Percentiles rank a stretch among this genome's conserved stretches.
Evolutionary conservation across 805 yeast genomes (phyloP).

Genomic region (Candida krabiensis): DNA sequence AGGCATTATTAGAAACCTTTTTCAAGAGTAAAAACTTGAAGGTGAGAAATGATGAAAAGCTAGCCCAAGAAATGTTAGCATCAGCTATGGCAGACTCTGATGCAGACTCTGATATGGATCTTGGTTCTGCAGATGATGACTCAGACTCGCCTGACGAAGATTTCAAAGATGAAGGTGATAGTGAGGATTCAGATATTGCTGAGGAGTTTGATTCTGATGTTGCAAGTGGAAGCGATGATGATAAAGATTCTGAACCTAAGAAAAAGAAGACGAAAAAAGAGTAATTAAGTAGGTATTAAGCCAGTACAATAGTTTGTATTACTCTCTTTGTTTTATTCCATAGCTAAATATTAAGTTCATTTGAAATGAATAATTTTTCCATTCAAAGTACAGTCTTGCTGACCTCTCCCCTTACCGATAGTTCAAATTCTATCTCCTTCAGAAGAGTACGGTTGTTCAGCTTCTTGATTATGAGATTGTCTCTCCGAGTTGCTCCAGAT

Average conservation of each 20-base stretch:
- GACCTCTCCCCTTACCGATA: conserved; percentile 15
- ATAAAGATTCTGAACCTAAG: conserved; percentile 25
- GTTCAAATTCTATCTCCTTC: conserved; percentile 18
- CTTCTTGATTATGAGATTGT: conserved; percentile 11
- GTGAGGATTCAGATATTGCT: conserved; percentile 56
- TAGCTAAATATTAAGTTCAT: too few relatives aligned
- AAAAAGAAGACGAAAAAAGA: conserved; percentile 28
- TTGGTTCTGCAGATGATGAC: conserved; percentile 82
- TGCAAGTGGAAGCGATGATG: conserved; percentile 27
- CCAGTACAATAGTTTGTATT: too few relatives aligned
- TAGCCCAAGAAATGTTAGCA: conserved; percentile 78
- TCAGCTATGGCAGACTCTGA: conserved; percentile 67
- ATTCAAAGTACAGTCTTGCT: conserved; percentile 10
- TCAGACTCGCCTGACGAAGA: conserved; percentile 84
- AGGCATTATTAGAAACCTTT: conserved; percentile 70
- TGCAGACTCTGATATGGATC: conserved; percentile 55
- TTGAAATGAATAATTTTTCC: too few relatives aligned
- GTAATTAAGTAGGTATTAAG: conserved; percentile 1
- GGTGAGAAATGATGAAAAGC: conserved; percentile 86
- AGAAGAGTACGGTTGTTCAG: conserved; percentile 13
- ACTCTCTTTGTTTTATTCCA: too few relatives aligned
- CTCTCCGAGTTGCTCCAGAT: conserved; percentile 5
- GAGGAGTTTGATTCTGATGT: conserved; percentile 82
- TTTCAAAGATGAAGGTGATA: conserved; percentile 56
- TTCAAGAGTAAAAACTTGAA: conserved; percentile 74